Conservation (phyloP, 2,329 filamentous ascomycete species). For the Sclerotinia subarctica region DNA sequence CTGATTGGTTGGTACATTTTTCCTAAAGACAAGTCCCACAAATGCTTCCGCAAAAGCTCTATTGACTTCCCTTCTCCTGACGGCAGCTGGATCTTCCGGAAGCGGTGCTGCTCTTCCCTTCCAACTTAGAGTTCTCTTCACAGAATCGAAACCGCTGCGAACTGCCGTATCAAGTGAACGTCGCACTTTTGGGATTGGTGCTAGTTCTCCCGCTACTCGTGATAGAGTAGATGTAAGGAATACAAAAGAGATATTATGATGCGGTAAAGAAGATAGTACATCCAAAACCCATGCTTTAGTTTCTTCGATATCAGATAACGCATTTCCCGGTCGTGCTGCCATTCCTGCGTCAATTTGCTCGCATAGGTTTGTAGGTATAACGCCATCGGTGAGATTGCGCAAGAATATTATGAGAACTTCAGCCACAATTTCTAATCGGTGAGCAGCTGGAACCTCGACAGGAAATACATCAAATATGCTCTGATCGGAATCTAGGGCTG, state of each 20-base stretch:
- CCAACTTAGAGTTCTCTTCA: conserved; percentile 34
- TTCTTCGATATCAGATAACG: conserved; percentile 49
- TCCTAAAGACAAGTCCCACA: conserved; percentile 59
- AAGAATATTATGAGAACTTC: conserved; percentile 74
- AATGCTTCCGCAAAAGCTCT: conserved; percentile 64
- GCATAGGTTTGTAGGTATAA: conserved; percentile 72
- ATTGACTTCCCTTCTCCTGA: conserved; percentile 58
- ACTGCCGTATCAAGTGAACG: conserved; percentile 21
- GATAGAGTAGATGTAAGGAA: conserved; percentile 77
- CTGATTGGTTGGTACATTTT: conserved; percentile 43
- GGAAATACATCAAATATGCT: conserved; percentile 60
- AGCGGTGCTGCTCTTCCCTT: conserved; percentile 31
- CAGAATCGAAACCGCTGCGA: conserved; percentile 31
- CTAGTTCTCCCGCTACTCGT: conserved; percentile 54
- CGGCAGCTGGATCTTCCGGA: conserved; percentile 47
- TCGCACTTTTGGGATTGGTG: conserved; percentile 39
- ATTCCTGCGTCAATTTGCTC: conserved; percentile 60
- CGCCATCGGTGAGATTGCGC: conserved; percentile 69
- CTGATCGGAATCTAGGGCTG: conserved; percentile 70
- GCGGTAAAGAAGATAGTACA: conserved; percentile 65
- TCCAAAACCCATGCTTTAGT: conserved; percentile 66
- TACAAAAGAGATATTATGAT: conserved; percentile 85
- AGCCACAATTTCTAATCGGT: conserved; percentile 71
- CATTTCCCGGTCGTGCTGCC: conserved; percentile 44
- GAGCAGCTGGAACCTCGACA: conserved; percentile 58